Evolutionary conservation across 768 basidiomycete species (phyloP).

Genomic region (Leccinum uliginosum): DNA sequence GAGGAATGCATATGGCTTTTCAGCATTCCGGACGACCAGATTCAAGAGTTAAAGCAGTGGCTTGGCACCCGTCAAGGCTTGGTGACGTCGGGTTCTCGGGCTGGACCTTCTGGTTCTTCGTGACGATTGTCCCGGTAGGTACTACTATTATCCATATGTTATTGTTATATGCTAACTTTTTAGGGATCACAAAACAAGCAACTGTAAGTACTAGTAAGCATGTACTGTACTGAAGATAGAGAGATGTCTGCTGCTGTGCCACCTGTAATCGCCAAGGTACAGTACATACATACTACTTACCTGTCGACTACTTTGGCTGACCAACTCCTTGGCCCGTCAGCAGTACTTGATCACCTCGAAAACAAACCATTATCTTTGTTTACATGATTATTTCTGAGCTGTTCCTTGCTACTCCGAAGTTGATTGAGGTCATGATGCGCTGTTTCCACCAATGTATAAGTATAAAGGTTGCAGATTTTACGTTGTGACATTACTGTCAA

Average conservation of each 20-base stretch:
- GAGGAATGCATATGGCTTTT: constrained; percentile 12
- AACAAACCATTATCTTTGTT: no score
- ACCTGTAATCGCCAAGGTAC: no score
- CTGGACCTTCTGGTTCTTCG: neutral
- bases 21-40: constrained; percentile 7
- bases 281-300: no score
- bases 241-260: neutral
- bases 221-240: neutral
- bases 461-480: no score
- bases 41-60: neutral
- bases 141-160: neutral
- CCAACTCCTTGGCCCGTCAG: no score
- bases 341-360: no score
- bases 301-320: no score
- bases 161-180: neutral
- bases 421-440: no score
- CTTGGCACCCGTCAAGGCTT: neutral
- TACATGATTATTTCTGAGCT: no score
- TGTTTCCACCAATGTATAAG: no score
- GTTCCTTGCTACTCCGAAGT: no score
- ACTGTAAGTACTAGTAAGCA: neutral
- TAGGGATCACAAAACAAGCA: neutral
- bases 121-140: neutral
- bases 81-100: neutral
- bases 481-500: no score